A percentile compares a stretch with the other conserved stretches of the same genome.
Evolutionary conservation across 345 rosid species (phyloP).

Genomic region (Populus alba): DNA sequence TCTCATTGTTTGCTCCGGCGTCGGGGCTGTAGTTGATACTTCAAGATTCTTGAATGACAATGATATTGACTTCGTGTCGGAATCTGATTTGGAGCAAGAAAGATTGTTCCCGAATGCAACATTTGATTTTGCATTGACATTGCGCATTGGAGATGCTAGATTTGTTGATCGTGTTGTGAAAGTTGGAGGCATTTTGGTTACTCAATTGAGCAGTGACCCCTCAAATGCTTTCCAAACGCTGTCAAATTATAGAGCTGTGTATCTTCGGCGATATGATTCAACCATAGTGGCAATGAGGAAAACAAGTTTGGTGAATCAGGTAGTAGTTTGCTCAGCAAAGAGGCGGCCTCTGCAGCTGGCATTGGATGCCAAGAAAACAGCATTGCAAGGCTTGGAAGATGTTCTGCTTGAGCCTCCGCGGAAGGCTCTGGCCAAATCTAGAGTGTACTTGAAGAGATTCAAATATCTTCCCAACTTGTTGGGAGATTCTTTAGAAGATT

Average conservation of each 20-base stretch:
- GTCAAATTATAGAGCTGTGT: conserved; percentile 37
- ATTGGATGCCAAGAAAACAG: conserved; percentile 30
- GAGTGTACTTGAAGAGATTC: conserved; percentile 18
- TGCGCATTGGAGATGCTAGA: conserved; percentile 22
- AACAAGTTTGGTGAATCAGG: not conserved
- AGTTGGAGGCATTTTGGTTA: conserved; percentile 42
- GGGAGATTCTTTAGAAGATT: conserved; percentile 37
- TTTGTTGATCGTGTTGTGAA: conserved; percentile 41
- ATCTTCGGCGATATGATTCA: conserved; percentile 29
- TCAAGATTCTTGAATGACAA: conserved; percentile 26
- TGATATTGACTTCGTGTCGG: conserved; percentile 31
- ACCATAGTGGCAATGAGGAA: conserved; percentile 44
- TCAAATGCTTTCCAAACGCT: conserved; percentile 25
- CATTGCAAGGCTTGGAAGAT: conserved; percentile 38
- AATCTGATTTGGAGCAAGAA: conserved; percentile 24
- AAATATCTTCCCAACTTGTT: conserved; percentile 39
- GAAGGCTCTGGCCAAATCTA: conserved; percentile 16
- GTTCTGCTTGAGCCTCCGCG: conserved; percentile 43
- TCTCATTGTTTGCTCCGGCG: conserved; percentile 33
- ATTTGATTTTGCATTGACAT: conserved; percentile 43
- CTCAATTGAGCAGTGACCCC: conserved; percentile 21
- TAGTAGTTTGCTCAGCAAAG: conserved; percentile 3
- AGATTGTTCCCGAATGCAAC: conserved; percentile 20
- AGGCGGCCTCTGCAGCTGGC: conserved; percentile 29
- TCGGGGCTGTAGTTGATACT: conserved; percentile 20